phyloP scores from a whole-genome alignment of 1,284 basidiomycete genomes.

The Austroboletus olivaceoglutinosus region DNA sequence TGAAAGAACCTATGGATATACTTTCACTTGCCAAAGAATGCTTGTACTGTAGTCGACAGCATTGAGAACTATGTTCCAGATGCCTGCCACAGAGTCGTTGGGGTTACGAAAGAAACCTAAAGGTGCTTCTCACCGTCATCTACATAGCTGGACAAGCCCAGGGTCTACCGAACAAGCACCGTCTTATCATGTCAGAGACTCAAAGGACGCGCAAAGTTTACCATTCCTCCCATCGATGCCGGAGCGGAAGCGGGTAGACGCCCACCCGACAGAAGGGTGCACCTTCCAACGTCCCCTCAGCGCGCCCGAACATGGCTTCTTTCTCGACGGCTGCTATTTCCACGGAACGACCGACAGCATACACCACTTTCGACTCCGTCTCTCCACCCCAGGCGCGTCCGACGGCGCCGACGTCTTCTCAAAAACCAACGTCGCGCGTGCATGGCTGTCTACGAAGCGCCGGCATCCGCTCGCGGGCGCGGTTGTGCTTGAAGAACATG shows the following conservation, averaged over 20 bases:
- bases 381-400: neutral
- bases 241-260: slow-evolving; percentile 10
- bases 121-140: too few species aligned
- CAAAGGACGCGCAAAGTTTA: neutral
- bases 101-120: too few species aligned
- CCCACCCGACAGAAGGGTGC: slow-evolving; percentile 8
- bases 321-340: slow-evolving; percentile 10
- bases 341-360: slow-evolving; percentile 20
- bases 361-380: slow-evolving; percentile 9
- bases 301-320: slow-evolving; percentile 6
- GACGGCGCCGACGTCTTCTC: slow-evolving; percentile 16
- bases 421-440: slow-evolving; percentile 8
- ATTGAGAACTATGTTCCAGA: too few species aligned
- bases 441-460: slow-evolving; percentile 21
- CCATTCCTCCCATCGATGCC: slow-evolving; percentile 10
- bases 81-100: too few species aligned
- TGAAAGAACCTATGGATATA: too few species aligned
- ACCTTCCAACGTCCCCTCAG: slow-evolving; percentile 20
- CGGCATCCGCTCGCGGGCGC: slow-evolving; percentile 23
- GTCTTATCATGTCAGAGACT: too few species aligned
- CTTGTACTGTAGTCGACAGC: too few species aligned
- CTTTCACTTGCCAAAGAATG: too few species aligned
- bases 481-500: slow-evolving; percentile 11
- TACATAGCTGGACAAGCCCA: too few species aligned
- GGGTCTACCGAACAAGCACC: too few species aligned